Conservation (phyloP, 2,329 filamentous ascomycete genomes). For the Claviceps sp. region DNA sequence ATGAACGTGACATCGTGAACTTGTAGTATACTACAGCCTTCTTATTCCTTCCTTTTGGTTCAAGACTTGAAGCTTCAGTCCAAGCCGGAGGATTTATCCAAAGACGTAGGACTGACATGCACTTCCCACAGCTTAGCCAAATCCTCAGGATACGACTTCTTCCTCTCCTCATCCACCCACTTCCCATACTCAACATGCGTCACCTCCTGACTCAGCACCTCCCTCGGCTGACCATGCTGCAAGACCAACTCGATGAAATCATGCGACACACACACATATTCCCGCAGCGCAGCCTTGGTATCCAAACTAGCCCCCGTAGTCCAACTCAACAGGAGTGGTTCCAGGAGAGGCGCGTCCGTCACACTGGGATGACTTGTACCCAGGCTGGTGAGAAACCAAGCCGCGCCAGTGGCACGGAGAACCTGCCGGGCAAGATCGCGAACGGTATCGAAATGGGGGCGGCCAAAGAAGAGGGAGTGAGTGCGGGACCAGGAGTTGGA, state of each 20-base stretch:
- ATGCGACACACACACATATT: conserved; percentile 46
- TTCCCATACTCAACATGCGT: conserved; percentile 27
- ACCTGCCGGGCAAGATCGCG: conserved; percentile 37
- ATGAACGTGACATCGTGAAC: no score
- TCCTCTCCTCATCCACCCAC: conserved; percentile 24
- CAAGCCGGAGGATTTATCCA: not conserved
- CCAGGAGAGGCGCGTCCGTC: conserved; percentile 52
- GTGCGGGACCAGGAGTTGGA: conserved; percentile 50
- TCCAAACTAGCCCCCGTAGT: conserved; percentile 48
- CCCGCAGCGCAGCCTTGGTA: conserved; percentile 38
- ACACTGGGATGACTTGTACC: conserved; percentile 49
- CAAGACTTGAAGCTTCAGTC: not conserved
- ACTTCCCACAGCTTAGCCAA: conserved; percentile 28
- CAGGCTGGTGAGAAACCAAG: conserved; percentile 42
- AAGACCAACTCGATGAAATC: conserved; percentile 41
- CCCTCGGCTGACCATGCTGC: conserved; percentile 24
- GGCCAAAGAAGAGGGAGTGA: conserved; percentile 44
- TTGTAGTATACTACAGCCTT: no score
- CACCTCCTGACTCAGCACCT: conserved; percentile 36
- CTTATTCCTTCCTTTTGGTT: no score
- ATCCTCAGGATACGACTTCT: conserved; percentile 17
- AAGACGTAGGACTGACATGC: conserved; percentile 22
- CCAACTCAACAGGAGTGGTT: conserved; percentile 46
- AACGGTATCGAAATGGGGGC: conserved; percentile 51
- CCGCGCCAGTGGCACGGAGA: conserved; percentile 27